Evolutionary conservation across 768 basidiomycete genomes (phyloP).

Genomic region (Nidularia sp.): DNA sequence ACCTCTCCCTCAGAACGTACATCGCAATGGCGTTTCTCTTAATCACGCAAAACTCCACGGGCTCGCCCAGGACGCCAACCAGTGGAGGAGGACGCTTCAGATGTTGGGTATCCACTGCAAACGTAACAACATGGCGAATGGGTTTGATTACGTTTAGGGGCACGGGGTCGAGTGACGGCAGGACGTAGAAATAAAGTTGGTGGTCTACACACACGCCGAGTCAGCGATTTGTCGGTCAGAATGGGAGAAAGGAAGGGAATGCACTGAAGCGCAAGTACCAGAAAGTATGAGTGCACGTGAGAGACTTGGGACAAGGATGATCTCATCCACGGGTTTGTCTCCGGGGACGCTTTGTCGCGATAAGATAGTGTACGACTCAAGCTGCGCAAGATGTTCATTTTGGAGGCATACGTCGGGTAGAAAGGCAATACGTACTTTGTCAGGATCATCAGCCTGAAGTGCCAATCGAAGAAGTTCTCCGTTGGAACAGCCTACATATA

Average conservation of each 20-base stretch:
- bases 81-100: slow-evolving; percentile 45
- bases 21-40: slow-evolving; percentile 63
- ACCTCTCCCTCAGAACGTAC: slow-evolving; percentile 60
- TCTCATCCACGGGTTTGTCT: slow-evolving; percentile 73
- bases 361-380: slow-evolving; percentile 60
- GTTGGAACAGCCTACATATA: slow-evolving; percentile 84
- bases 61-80: slow-evolving; percentile 31
- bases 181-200: slow-evolving; percentile 72
- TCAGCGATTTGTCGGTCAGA: not conserved
- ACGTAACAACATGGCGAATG: slow-evolving; percentile 72
- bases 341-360: slow-evolving; percentile 69
- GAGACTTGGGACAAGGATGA: slow-evolving; percentile 75
- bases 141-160: slow-evolving; percentile 61
- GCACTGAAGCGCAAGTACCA: slow-evolving; percentile 37
- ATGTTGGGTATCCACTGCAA: slow-evolving; percentile 81
- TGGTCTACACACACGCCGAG: slow-evolving; percentile 34
- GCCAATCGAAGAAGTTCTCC: slow-evolving; percentile 82
- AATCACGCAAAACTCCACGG: slow-evolving; percentile 70
- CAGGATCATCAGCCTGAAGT: slow-evolving; percentile 54
- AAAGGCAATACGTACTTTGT: slow-evolving; percentile 29
- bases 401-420: not conserved
- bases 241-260: not conserved
- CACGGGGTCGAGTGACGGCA: slow-evolving; percentile 78
- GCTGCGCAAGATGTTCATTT: slow-evolving; percentile 20
- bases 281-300: slow-evolving; percentile 72